These are phyloP conservation scores for Acanthamoeba castellanii DNA, from an alignment of 208 protist species.

Conservation along the genomic window DNA sequence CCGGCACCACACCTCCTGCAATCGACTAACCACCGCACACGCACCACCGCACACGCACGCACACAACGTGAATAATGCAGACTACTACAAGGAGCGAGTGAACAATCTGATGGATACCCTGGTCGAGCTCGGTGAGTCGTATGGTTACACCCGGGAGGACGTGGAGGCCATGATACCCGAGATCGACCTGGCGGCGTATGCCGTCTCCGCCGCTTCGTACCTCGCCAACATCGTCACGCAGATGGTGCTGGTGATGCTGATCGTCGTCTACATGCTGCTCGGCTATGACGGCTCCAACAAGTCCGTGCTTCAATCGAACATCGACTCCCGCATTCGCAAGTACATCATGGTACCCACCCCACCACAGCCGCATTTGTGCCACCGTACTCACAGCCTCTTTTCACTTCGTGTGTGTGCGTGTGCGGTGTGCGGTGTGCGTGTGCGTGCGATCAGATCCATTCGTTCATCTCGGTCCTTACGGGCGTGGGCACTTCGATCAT, in stretches of 20 bases:
- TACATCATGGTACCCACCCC: not conserved
- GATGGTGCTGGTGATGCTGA: conserved; percentile 55
- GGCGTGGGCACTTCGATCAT: not conserved
- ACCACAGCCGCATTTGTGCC: not conserved
- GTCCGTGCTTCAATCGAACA: not conserved
- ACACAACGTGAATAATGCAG: not conserved
- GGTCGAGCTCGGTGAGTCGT: not conserved
- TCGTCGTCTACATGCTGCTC: conserved; percentile 55
- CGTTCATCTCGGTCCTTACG: not conserved
- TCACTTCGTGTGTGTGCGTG: not conserved
- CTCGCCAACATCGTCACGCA: conserved; percentile 33
- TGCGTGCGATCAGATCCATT: not conserved
- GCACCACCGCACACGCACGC: not conserved
- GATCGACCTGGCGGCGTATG: not conserved
- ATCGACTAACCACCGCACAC: too few species aligned
- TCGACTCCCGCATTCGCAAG: conserved; percentile 17
- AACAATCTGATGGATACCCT: not conserved
- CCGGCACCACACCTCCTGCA: not conserved
- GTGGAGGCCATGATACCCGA: conserved; percentile 16
- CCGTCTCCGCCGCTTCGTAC: not conserved
- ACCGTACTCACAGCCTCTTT: not conserved
- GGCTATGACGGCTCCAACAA: conserved; percentile 67
- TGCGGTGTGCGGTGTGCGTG: not conserved
- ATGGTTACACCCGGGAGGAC: not conserved
- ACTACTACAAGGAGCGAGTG: not conserved